Conservation (phyloP, 2,329 filamentous ascomycete genomes). For the Beauveria bassiana region DNA sequence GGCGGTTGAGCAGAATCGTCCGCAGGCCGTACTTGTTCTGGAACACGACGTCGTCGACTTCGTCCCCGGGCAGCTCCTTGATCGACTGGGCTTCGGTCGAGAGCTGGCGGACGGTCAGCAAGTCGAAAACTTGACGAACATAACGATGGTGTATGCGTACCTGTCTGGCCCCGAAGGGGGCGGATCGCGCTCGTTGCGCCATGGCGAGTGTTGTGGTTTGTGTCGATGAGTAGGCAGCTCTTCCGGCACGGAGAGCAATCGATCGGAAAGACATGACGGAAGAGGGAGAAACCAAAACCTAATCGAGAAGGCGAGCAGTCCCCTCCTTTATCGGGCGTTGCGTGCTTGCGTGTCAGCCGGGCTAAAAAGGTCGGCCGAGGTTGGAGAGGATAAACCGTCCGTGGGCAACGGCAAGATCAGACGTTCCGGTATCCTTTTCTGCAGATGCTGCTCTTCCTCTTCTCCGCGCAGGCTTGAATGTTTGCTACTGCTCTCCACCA, state of each 20-base stretch:
- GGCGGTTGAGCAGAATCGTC: slow-evolving; percentile 89
- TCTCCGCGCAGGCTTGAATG: background rate
- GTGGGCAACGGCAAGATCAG: slow-evolving; percentile 2
- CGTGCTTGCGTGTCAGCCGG: slow-evolving; percentile 5
- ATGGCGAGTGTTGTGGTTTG: slow-evolving; percentile 46
- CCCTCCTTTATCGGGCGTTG: slow-evolving; percentile 4
- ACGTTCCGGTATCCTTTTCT: slow-evolving; percentile 6
- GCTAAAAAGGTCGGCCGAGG: slow-evolving; percentile 3
- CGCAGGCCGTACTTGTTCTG: slow-evolving; percentile 81
- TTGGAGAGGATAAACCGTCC: background rate
- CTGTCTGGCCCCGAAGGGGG: slow-evolving; percentile 39
- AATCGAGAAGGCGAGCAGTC: slow-evolving; percentile 1
- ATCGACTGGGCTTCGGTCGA: slow-evolving; percentile 29
- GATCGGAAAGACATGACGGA: slow-evolving; percentile 50
- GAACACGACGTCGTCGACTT: slow-evolving; percentile 88
- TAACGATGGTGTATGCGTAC: slow-evolving; percentile 12
- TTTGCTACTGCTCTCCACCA: slow-evolving; percentile 13
- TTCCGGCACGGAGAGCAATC: slow-evolving; percentile 45
- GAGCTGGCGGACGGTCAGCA: slow-evolving; percentile 19
- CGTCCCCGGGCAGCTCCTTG: slow-evolving; percentile 58
- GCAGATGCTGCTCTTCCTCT: background rate
- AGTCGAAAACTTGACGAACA: background rate
- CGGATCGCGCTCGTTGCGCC: slow-evolving; percentile 73
- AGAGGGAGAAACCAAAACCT: slow-evolving; percentile 1
- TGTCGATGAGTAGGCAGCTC: slow-evolving; percentile 38